Percentiles rank a stretch among this genome's conserved stretches.
Evolutionary conservation across 2,329 filamentous ascomycete genomes (phyloP).

Genomic region (Ophiostoma tasmaniense): DNA sequence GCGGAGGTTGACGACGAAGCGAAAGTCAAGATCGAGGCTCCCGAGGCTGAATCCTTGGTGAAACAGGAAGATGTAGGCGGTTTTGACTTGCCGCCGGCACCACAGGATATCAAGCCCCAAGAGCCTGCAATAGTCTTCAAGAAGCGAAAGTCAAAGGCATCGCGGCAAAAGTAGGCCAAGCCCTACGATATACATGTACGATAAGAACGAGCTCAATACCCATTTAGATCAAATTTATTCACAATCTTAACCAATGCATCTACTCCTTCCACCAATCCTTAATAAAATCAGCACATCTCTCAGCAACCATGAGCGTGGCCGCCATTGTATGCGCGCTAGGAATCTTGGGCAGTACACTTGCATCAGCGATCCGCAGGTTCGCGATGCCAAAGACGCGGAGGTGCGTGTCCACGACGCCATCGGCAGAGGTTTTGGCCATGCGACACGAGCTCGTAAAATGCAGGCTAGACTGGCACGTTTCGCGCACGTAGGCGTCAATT

Average conservation of each 20-base stretch:
- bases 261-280: slow-evolving; percentile 18
- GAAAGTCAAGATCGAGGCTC: neutral
- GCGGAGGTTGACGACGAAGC: neutral
- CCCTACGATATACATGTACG: neutral
- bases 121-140: slow-evolving; percentile 52
- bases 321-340: slow-evolving; percentile 27
- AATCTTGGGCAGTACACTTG: slow-evolving; percentile 27
- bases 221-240: neutral
- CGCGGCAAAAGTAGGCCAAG: slow-evolving; percentile 39
- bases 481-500: slow-evolving; percentile 25
- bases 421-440: slow-evolving; percentile 23
- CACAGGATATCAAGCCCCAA: neutral
- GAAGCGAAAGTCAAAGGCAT: slow-evolving; percentile 63
- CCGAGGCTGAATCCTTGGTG: neutral
- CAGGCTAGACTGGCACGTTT: slow-evolving; percentile 22
- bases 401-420: slow-evolving; percentile 24
- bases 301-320: slow-evolving; percentile 27
- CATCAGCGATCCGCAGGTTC: slow-evolving; percentile 24
- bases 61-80: slow-evolving; percentile 4
- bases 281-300: slow-evolving; percentile 27
- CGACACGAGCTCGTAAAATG: slow-evolving; percentile 37
- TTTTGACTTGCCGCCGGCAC: neutral
- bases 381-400: slow-evolving; percentile 23
- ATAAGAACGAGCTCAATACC: neutral
- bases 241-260: neutral